Base-by-base conservation (phyloP, 169 alveolate species). In the Cryptosporidium bovis region DNA sequence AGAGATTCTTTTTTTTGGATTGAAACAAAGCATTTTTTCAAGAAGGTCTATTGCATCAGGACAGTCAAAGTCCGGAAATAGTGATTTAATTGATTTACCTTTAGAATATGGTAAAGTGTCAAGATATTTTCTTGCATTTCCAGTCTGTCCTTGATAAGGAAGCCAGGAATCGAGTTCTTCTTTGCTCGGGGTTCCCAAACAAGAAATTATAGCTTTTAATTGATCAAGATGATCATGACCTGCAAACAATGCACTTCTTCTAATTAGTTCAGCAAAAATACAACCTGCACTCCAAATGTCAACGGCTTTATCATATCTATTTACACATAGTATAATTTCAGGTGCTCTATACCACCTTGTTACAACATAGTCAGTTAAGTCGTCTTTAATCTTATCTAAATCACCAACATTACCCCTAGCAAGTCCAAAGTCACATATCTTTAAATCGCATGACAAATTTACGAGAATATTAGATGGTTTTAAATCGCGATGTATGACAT, bases 221-320 rank as follows among this genome's bases (percentile, higher is more conserved):
- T 96, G 95, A 82, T 96, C 98, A 50, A 96, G 77, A 71, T 96
- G 97, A 87, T 95, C 97, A 71, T 95, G 95, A 12, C 99, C 99
- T 20, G 96, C 96, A 83, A 97, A 96, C 40, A 97, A 71, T 10
- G 97, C 96, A 24, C 96, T 91, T 34, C 98, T 87, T 46, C 96
- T 97, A 53, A 95, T 71, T 34, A 97, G 83, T 89, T 96, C 98
- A 7, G 96, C 97, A 66, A 95, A 91, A 31, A 97, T 95, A 91
- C 99, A 97, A 27, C 99, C 99, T 27, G 96, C 95, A 3, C 97
- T 91, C 98, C 99, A 97, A 44, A 97, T 92, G 90, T 97, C 99
- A 55, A 96, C 94, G 8, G 98, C 95, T 66, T 93, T 92, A 10
- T 95, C 92, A 71, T 96, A 96, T 68, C 93, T 93, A 53, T 91